Evolutionary conservation across 2,329 filamentous ascomycete species (phyloP), one percentile per base, ranked within the genome.

Genomic region (Eutypa lata): DNA sequence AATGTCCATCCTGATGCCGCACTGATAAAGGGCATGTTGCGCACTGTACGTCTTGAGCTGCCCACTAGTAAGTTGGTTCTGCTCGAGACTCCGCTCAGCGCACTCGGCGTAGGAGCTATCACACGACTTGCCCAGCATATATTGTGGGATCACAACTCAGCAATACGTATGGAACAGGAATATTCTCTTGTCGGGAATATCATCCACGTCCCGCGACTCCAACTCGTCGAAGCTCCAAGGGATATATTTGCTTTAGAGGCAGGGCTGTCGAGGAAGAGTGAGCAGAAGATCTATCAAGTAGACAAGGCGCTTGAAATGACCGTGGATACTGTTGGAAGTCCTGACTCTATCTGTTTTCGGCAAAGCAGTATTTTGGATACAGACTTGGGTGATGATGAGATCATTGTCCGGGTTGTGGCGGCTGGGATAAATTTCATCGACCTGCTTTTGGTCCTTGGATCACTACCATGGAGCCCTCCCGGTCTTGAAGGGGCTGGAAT

Each of bases 271-370:
- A 44, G 57, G n/a, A 51, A 53, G 40, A 59, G 57, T 38, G 47
- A 54, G 40, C 62, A 65, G 43, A 53, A 56, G 26, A 57, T 65
- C 3, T 61, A 60, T 59, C 14, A 58, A 14, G 53, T 43, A 16
- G 53, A 60, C 8, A 40, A 47, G 21, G 51, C 63, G 3, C 51
- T 66, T 14, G 58, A 62, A 40, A 57, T 66, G 58, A 64, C 63
- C 1, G 49, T 65, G 7, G 61, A 62, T 3, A 50, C 56, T 31
- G 56, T 61, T 1, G 64, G 64, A 3, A 60, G 55, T 47, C 53
- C 57, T 7, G 63, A 66, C 21, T 60, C 60, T 4, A 57, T 65
- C 26, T 63, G 62, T 43, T 66, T 59, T 24, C 53, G 56, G 14
- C 49, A 58, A 22, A 60, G 50, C 2, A 46, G 61, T 8, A 37